A percentile compares a stretch with the other conserved stretches of the same genome.
These are phyloP conservation scores for Hippophae gyantsensis DNA, from an alignment of 306 rosid species.

Conservation along the genomic window DNA sequence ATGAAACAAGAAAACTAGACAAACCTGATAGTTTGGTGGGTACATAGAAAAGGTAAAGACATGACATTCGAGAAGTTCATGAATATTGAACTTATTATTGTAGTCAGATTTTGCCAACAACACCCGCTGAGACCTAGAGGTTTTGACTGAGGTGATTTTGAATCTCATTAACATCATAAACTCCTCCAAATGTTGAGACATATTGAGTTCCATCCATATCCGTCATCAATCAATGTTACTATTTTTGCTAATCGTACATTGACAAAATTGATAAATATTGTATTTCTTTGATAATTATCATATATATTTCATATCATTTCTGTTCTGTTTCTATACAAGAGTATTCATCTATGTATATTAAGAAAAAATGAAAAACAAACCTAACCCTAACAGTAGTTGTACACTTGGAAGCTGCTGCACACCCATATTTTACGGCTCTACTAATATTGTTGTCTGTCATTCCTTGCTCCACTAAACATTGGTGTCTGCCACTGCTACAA, in stretches of 20 bases:
- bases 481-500: no score
- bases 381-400: no score
- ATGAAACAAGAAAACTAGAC: constrained; percentile 2
- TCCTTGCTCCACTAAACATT: no score
- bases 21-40: constrained; percentile 26
- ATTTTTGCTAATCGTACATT: neutral
- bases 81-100: constrained; percentile 10
- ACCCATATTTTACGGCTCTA: no score
- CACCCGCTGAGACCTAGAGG: neutral
- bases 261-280: no score
- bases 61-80: constrained; percentile 19
- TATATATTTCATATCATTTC: no score
- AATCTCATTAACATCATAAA: constrained; percentile 5
- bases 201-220: constrained; percentile 9
- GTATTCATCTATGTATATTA: no score
- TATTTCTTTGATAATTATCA: no score
- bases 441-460: no score
- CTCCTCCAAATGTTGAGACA: constrained; percentile 14
- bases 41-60: constrained; percentile 25
- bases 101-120: constrained; percentile 1
- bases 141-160: neutral
- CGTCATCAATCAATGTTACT: constrained; percentile 6
- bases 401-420: neutral
- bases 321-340: no score
- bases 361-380: no score